Evolutionary conservation across 768 basidiomycete genomes (phyloP), one percentile per base, ranked within the genome.

Genomic region (Mycena vulgaris): DNA sequence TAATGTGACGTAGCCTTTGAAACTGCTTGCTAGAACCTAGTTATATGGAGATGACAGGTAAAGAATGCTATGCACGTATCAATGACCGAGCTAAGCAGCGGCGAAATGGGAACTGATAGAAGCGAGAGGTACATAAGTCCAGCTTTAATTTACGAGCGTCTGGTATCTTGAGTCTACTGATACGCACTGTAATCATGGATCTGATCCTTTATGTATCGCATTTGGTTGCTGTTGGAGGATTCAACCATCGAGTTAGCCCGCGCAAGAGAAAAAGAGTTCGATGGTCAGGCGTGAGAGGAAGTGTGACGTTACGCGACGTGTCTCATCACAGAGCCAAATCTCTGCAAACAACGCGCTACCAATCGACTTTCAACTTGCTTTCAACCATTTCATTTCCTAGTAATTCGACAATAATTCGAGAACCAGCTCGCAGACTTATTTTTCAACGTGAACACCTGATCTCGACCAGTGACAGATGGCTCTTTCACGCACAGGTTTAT

Each of bases 1-100:
- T 95, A 74, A 96, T 87, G 63, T 87, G 80, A 35, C 94, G 86
- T 51, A 96, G 83, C 3, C 95, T 87, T 74, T 96, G 95, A 74
- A 95, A 95, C 55, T 93, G 61, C n/a, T 56, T 47, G 0, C 62
- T 57, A 28, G 5, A n/a, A 10, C 28, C n/a, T 13, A 56, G 13
- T 53, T 23, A 30, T 28, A 60, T 7, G 8, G 2, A 21, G 23
- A 13, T 13, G 10, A 14, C 1, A 45, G 33, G 28, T 19, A 13
- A 5, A 37, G 30, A 31, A 14, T 51, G 11, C 27, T 52, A 56
- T 49, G 28, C 52, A 68, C 58, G 53, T 62, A 9, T 62, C 57
- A 17, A 73, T 71, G n/a, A 73, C 28, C 4, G 39, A 48, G n/a
- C 64, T 59, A 23, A 69, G 28, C 21, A 52, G 61, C 9, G 59